A percentile compares a stretch with the other conserved stretches of the same genome.
phyloP scores from a whole-genome alignment of 2,329 filamentous ascomycete species.

The Fusarium oxysporum region DNA sequence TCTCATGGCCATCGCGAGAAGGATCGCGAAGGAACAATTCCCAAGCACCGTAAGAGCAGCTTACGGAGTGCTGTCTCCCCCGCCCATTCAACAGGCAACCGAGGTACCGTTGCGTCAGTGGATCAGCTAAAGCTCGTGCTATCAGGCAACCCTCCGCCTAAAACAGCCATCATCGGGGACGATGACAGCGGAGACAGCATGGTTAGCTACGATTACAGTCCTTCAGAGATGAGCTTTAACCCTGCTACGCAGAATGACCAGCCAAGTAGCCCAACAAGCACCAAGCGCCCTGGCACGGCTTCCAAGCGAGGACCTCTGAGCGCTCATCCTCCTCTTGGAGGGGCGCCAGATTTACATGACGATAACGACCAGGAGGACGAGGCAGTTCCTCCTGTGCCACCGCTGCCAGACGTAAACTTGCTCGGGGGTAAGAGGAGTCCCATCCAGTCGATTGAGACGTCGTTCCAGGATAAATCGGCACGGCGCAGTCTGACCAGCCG shows the following conservation, averaged over 20 bases:
- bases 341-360: conserved; percentile 44
- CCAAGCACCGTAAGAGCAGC: conserved; percentile 65
- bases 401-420: conserved; percentile 58
- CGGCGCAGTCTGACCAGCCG: conserved; percentile 57
- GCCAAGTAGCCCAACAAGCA: conserved; percentile 47
- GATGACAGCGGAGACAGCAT: conserved; percentile 74
- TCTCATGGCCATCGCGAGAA: conserved; percentile 53
- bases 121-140: conserved; percentile 73
- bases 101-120: conserved; percentile 67
- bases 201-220: conserved; percentile 75
- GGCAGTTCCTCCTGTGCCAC: conserved; percentile 67
- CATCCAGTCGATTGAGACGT: conserved; percentile 44
- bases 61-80: conserved; percentile 64
- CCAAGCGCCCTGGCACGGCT: conserved; percentile 50
- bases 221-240: conserved; percentile 75
- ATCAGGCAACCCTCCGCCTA: conserved; percentile 60
- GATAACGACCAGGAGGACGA: conserved; percentile 51
- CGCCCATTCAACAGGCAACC: conserved; percentile 56
- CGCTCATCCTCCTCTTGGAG: conserved; percentile 56
- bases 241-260: conserved; percentile 50
- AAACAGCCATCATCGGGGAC: conserved; percentile 54
- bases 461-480: conserved; percentile 53
- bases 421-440: conserved; percentile 47
- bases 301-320: conserved; percentile 56
- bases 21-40: conserved; percentile 47